phyloP scores from a whole-genome alignment of 495 filamentous ascomycete genomes.

The Immersiella caudata region DNA sequence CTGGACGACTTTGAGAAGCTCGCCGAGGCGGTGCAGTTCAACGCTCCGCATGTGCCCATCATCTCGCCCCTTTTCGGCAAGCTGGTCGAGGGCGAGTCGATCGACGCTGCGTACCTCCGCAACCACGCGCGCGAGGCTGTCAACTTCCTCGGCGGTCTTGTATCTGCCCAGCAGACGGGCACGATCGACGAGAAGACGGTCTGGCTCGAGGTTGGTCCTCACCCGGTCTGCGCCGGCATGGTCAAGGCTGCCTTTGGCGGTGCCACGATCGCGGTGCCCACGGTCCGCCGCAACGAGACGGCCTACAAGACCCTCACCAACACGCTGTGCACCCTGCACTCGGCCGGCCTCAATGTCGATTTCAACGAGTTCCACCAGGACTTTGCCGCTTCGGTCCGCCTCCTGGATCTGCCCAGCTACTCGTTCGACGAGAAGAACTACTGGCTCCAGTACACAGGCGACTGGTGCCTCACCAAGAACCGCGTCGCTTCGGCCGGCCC shows the following conservation, averaged over 20 bases:
- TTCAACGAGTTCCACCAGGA: constrained; percentile 82
- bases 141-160: constrained; percentile 68
- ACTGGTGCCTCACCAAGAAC: constrained; percentile 71
- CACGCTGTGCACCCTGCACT: constrained; percentile 64
- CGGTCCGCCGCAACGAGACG: constrained; percentile 53
- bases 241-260: constrained; percentile 66
- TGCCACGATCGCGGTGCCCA: constrained; percentile 60
- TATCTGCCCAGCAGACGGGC: constrained; percentile 53
- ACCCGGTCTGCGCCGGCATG: constrained; percentile 70
- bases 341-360: constrained; percentile 65
- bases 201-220: constrained; percentile 70
- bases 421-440: constrained; percentile 80
- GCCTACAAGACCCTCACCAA: constrained; percentile 67
- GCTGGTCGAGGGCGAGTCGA: constrained; percentile 57
- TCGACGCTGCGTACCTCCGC: constrained; percentile 65
- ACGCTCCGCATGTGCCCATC: constrained; percentile 64
- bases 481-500: constrained; percentile 58
- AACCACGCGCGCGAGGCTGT: constrained; percentile 72
- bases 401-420: constrained; percentile 73
- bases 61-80: constrained; percentile 70
- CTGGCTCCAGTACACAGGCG: constrained; percentile 78
- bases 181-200: constrained; percentile 59
- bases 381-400: constrained; percentile 60
- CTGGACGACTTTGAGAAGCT: constrained; percentile 65
- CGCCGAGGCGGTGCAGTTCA: constrained; percentile 61